These are phyloP conservation scores for Tephrocybe sp. DNA, from an alignment of 768 basidiomycete species.

Conservation along the genomic window DNA sequence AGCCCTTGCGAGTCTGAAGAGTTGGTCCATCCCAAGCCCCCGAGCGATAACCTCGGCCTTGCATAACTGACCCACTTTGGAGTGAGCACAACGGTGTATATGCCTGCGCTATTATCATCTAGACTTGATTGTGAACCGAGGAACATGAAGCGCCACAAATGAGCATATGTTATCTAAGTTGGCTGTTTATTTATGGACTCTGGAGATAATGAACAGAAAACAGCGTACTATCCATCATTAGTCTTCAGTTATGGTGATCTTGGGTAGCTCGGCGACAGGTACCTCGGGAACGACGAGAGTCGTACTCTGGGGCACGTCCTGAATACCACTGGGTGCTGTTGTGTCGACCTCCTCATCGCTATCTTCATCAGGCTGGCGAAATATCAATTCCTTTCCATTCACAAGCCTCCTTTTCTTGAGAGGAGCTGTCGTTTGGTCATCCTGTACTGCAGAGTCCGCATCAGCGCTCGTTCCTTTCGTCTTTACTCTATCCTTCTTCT, in stretches of 20 bases:
- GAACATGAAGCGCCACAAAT: too few species aligned
- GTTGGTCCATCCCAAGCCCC: too few species aligned
- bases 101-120: too few species aligned
- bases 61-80: too few species aligned
- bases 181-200: too few species aligned
- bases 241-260: conserved; percentile 11
- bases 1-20: too few species aligned
- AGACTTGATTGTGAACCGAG: too few species aligned
- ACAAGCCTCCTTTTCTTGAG: conserved; percentile 83
- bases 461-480: conserved; percentile 31
- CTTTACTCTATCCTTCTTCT: conserved; percentile 81
- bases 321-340: neutral
- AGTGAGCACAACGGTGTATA: too few species aligned
- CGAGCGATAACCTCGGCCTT: too few species aligned
- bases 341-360: conserved; percentile 32
- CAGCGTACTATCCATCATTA: neutral
- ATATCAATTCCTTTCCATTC: conserved; percentile 69
- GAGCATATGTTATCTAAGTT: too few species aligned
- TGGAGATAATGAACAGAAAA: neutral
- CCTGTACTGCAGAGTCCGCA: conserved; percentile 19
- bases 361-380: conserved; percentile 43
- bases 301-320: neutral
- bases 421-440: conserved; percentile 37
- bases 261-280: conserved; percentile 8
- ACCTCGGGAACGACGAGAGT: neutral